phyloP scores from a whole-genome alignment of 345 rosid genomes.

The Limnanthes douglasii region DNA sequence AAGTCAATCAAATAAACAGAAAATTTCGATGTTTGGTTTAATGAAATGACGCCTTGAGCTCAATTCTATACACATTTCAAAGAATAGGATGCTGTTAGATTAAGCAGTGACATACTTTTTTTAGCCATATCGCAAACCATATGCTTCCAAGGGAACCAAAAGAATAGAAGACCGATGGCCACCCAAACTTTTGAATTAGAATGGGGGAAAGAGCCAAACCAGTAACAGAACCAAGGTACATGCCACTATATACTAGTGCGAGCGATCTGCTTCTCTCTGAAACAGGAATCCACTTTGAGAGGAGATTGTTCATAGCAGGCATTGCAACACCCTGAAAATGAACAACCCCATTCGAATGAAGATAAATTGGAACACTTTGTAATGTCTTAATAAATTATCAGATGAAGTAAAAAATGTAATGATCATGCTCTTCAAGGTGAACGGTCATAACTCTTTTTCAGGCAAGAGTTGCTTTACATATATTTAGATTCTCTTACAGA shows the following conservation, averaged over 20 bases:
- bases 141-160: slow-evolving; percentile 93
- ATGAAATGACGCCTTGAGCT: slow-evolving; percentile 4
- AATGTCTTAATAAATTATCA: too few relatives aligned
- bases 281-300: slow-evolving; percentile 97
- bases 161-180: slow-evolving; percentile 93
- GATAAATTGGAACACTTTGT: too few relatives aligned
- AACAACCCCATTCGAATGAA: too few relatives aligned
- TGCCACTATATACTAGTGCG: slow-evolving; percentile 90
- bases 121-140: slow-evolving; percentile 75
- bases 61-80: slow-evolving; percentile 3
- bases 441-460: too few relatives aligned
- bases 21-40: slow-evolving; percentile 2
- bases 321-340: slow-evolving; percentile 85
- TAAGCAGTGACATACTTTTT: slow-evolving; percentile 29
- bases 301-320: slow-evolving; percentile 99
- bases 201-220: slow-evolving; percentile 78
- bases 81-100: slow-evolving; percentile 4
- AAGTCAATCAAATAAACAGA: slow-evolving; percentile 12
- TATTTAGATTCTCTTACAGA: too few relatives aligned
- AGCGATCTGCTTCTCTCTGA: slow-evolving; percentile 98
- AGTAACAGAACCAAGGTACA: slow-evolving; percentile 96
- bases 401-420: too few relatives aligned
- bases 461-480: too few relatives aligned
- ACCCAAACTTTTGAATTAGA: slow-evolving; percentile 74
- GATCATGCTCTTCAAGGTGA: too few relatives aligned